Conservation (phyloP, 768 basidiomycete genomes). For the Lentinula edodes region DNA sequence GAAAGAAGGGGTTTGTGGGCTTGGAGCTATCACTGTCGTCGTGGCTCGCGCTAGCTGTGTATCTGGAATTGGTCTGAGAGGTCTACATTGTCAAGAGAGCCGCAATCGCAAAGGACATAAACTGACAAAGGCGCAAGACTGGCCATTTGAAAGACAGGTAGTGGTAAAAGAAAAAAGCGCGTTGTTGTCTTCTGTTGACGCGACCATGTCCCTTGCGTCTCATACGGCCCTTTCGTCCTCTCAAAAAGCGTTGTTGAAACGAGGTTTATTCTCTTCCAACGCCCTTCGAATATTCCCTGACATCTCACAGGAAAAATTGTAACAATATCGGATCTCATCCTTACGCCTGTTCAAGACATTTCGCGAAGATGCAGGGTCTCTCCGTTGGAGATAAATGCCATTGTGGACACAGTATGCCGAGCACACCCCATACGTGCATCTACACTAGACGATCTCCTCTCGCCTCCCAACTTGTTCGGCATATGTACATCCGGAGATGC, state of each 20-base stretch:
- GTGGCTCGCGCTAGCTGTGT: slow-evolving; percentile 23
- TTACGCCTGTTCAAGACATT: slow-evolving; percentile 44
- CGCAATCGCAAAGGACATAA: neutral
- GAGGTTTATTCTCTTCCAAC: slow-evolving; percentile 21
- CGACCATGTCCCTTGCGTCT: slow-evolving; percentile 8
- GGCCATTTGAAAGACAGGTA: neutral
- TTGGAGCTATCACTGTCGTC: slow-evolving; percentile 32
- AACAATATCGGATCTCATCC: slow-evolving; percentile 43
- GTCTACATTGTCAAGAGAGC: neutral
- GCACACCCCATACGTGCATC: slow-evolving; percentile 32
- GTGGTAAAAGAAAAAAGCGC: neutral
- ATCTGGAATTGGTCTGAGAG: neutral
- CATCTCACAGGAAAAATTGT: slow-evolving; percentile 38
- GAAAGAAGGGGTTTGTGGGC: slow-evolving; percentile 37
- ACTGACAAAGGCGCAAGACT: neutral
- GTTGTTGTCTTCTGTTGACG: neutral
- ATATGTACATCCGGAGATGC: slow-evolving; percentile 72
- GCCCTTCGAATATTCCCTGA: neutral
- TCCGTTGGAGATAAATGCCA: slow-evolving; percentile 39
- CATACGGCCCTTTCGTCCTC: slow-evolving; percentile 18
- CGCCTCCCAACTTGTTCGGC: neutral
- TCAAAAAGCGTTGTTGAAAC: slow-evolving; percentile 30
- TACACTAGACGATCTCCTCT: slow-evolving; percentile 23
- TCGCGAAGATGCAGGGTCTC: slow-evolving; percentile 51
- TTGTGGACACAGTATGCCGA: slow-evolving; percentile 46